phyloP scores from a whole-genome alignment of 2,329 filamentous ascomycete species.

The Leptographium lundbergii region DNA sequence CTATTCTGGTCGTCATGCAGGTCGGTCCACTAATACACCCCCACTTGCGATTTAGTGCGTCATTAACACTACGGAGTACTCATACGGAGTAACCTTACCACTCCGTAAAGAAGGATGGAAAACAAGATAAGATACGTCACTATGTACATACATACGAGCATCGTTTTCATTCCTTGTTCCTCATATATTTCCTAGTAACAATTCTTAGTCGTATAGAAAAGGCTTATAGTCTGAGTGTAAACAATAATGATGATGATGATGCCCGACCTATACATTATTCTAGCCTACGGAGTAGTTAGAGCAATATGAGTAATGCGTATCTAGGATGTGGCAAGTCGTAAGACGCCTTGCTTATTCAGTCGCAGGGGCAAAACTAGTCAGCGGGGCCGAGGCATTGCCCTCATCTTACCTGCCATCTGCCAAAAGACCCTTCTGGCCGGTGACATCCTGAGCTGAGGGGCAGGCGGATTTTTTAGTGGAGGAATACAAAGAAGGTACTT shows the following conservation, averaged over 20 bases:
- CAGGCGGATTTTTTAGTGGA: not conserved
- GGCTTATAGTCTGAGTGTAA: no score
- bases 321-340: not conserved
- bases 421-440: constrained; percentile 1
- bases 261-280: no score
- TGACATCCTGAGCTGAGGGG: not conserved
- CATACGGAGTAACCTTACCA: not conserved
- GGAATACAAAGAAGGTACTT: constrained; percentile 2
- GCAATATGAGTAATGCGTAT: not conserved
- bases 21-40: not conserved
- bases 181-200: no score
- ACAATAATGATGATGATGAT: no score
- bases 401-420: not conserved
- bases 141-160: no score
- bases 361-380: not conserved
- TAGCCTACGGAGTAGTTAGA: no score
- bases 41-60: not conserved
- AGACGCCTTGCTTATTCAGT: not conserved
- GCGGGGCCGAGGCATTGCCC: not conserved
- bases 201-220: no score
- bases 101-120: no score
- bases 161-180: no score
- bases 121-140: no score
- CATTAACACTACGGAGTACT: not conserved
- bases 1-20: not conserved